Evolutionary conservation across 768 basidiomycete species (phyloP), one percentile per base, ranked within the genome.

Genomic region (Candolleomyces eurysporus): DNA sequence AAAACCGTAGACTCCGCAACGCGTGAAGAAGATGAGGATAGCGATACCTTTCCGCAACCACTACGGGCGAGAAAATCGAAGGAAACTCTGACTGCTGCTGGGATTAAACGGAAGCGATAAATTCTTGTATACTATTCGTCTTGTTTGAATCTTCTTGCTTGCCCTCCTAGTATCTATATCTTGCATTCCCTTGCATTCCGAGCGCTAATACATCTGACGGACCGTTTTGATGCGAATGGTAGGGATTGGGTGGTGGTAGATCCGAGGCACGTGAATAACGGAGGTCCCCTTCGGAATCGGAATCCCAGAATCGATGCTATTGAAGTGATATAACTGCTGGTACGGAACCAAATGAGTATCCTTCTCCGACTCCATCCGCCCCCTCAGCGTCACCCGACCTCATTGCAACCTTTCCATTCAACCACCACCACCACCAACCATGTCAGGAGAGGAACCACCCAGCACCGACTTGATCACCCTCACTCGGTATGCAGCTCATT

Each of bases 391-490:
- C 57, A 43, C 53, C 57, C 65, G 57, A 65, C 64, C 59, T 42
- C 79, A 66, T 79, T 50, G 68, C 83, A 69, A 45, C 21, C 48
- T 49, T 49, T 22, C 51, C 10, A 26, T 31, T 13, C 32, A 26
- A 13, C n/a, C 43, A 32, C 13, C 9, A 30, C 16, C 26, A 26
- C n/a, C 26, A 30, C 2, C 48, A 2, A 50, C 22, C 48, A 26
- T 26, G 26, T 26, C 26, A 26, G 26, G 26, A 26, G 87, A 90
- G 69, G 88, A 92, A 67, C 72, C 82, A 60, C 92, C 92, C 63
- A 88, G 79, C 78, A 91, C 90, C 48, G 94, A 97, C 72, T 79
- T 97, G 67, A 91, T 96, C 77, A 97, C 95, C 53, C 84, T 97
- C 70, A 97, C 95, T 63, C 85, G 94, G 93, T 94, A 71, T 43